Conservation (phyloP, 2,329 filamentous ascomycete genomes). For the Alternaria atra region DNA sequence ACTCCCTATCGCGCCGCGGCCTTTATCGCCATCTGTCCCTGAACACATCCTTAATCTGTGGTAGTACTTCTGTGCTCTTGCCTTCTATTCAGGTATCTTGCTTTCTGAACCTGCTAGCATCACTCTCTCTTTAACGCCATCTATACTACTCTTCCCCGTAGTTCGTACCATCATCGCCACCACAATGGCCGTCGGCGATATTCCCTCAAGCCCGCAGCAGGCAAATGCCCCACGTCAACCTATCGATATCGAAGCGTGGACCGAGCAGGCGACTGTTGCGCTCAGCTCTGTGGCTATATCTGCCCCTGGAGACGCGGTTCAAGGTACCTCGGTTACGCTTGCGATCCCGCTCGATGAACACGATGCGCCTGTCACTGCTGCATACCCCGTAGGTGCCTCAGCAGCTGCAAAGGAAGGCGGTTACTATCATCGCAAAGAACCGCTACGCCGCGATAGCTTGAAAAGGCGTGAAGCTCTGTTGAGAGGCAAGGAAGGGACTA, state of each 20-base stretch:
- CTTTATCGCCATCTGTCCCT: conserved; percentile 27
- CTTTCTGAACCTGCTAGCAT: not conserved
- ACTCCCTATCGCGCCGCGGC: conserved; percentile 30
- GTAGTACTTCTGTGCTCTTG: conserved; percentile 2
- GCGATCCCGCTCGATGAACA: conserved; percentile 78
- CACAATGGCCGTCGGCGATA: conserved; percentile 48
- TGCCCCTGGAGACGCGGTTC: conserved; percentile 34
- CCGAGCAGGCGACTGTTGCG: conserved; percentile 56
- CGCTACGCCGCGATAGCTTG: conserved; percentile 67
- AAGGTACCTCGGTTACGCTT: conserved; percentile 70
- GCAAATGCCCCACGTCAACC: conserved; percentile 32
- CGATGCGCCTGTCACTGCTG: conserved; percentile 35
- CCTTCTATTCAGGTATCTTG: not conserved
- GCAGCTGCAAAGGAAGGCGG: conserved; percentile 54
- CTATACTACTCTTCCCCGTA: not conserved
- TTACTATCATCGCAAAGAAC: conserved; percentile 63
- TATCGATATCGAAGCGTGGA: conserved; percentile 60
- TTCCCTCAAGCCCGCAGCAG: conserved; percentile 31
- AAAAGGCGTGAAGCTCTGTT: conserved; percentile 77
- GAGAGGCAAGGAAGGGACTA: conserved; percentile 89
- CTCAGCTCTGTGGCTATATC: conserved; percentile 54
- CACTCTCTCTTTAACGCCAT: not conserved
- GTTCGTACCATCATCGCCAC: conserved; percentile 18
- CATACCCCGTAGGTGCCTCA: conserved; percentile 40
- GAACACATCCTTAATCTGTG: conserved; percentile 14